A percentile compares a stretch with the other conserved stretches of the same genome.
Evolutionary conservation across 108 stramenopile species (phyloP).

Genomic region (Nitzschia sp.): DNA sequence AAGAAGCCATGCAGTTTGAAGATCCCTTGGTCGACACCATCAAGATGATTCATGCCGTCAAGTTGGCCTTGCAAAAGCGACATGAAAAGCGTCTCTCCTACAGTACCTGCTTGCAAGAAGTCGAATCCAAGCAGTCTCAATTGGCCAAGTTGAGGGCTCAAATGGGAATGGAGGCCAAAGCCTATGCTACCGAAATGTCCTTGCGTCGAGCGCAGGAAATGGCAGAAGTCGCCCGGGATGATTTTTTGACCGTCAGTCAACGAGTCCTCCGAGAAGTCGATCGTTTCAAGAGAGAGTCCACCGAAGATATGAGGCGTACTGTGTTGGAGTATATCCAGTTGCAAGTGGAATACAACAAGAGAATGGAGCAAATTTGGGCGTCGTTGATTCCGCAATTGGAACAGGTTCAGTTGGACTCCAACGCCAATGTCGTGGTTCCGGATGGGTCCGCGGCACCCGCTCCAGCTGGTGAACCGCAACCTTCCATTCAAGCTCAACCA

Average conservation of each 20-base stretch:
- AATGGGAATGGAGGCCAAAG: conserved; percentile 83
- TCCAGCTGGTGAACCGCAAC: conserved; percentile 11
- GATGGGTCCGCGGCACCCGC: too few species aligned
- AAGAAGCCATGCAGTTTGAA: conserved; percentile 85
- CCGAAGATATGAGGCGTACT: conserved; percentile 90
- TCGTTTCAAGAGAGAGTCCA: conserved; percentile 94
- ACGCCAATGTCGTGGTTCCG: conserved; percentile 20
- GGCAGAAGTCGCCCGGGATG: conserved; percentile 71
- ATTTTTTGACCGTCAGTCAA: conserved; percentile 83
- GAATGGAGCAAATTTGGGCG: conserved; percentile 92
- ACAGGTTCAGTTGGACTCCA: conserved; percentile 51
- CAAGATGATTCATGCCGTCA: conserved; percentile 91
- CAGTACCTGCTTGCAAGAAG: conserved; percentile 70
- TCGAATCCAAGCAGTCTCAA: conserved; percentile 63
- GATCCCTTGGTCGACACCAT: conserved; percentile 95
- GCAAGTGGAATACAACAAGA: conserved; percentile 92
- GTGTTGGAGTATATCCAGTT: conserved; percentile 90
- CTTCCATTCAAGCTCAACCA: too few species aligned
- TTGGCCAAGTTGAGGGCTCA: conserved; percentile 66
- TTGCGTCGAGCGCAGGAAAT: conserved; percentile 73
- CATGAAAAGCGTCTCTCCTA: conserved; percentile 88
- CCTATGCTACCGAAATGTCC: conserved; percentile 81
- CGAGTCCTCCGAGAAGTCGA: conserved; percentile 94
- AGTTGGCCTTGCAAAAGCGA: conserved; percentile 84
- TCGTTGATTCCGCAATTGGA: conserved; percentile 87